These are phyloP conservation scores for Trichomonascus vanleenenianus DNA, from an alignment of 805 yeast species.

Conservation along the genomic window DNA sequence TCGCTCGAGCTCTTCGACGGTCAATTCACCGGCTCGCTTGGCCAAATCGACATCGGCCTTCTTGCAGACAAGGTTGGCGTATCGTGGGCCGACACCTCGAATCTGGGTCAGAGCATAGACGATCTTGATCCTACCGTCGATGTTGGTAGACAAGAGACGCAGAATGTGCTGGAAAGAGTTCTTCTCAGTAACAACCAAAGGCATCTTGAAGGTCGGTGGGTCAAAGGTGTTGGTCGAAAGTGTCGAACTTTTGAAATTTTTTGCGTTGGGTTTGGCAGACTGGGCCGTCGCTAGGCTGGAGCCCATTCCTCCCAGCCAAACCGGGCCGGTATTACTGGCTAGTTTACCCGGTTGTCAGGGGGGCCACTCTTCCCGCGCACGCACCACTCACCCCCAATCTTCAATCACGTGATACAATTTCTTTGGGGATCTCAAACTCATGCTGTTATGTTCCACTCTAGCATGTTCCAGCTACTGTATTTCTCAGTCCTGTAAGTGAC, in stretches of 20 bases:
- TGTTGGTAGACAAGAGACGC: slow-evolving; percentile 99
- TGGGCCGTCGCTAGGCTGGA: too few relatives aligned
- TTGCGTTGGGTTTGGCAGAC: too few relatives aligned
- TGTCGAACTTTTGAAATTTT: neutral
- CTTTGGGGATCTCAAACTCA: too few relatives aligned
- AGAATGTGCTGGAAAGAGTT: slow-evolving; percentile 99
- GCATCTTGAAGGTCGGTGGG: slow-evolving; percentile 47
- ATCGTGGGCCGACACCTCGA: slow-evolving; percentile 99
- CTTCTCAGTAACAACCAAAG: slow-evolving; percentile 97
- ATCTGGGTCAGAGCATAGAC: slow-evolving; percentile 99
- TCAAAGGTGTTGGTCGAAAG: neutral
- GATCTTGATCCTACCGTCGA: slow-evolving; percentile 99
- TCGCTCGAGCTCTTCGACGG: slow-evolving; percentile 99
- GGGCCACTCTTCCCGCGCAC: too few relatives aligned
- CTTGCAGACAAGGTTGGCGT: slow-evolving; percentile 99
- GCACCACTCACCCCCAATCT: too few relatives aligned
- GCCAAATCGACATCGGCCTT: slow-evolving; percentile 98
- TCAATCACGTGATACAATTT: too few relatives aligned
- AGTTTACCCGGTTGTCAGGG: too few relatives aligned
- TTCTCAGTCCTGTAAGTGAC: too few relatives aligned
- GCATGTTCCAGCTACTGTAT: too few relatives aligned
- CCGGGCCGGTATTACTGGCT: too few relatives aligned
- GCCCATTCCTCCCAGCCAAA: too few relatives aligned
- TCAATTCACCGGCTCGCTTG: slow-evolving; percentile 99
- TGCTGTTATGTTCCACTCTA: too few relatives aligned